Base-by-base conservation (phyloP, 345 rosid genomes). In the Linum tenue region DNA sequence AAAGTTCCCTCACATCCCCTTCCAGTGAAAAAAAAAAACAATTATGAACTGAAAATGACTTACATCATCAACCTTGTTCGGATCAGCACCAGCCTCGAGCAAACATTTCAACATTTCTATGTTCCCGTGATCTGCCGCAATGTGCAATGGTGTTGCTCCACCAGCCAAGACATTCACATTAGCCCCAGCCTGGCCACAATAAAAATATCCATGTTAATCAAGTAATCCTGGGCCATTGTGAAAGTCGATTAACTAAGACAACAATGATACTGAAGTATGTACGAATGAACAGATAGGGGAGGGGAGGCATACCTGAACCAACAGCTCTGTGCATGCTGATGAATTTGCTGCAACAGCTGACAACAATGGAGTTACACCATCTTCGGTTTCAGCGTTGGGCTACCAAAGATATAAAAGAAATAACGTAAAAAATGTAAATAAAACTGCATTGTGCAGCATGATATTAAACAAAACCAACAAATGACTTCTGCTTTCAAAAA, bases 271-370 rank as follows among this genome's bases (percentile, higher is more conserved):
- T 36, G 41, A 68, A 50, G 37, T 42, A 57, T 7, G 59, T 17
- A 37, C 12, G 40, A 7, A 15, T 43, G 43, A 35, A 14, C n/a
- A 35, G 36, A 44, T 6, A 31, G n/a, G 4, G 37, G 10, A 4
- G 31, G 7, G 3, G 0, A 3, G 0, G n/a, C 39, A 36, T 59
- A 89, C 98, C 98, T 92, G 83, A 73, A 90, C 77, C 64, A 92
- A 72, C 67, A 82, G 78, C 66, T 90, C 96, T 67, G 83, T 67
- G 80, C 96, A 86, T 55, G 87, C 71, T 39, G 85, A 69, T 68
- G 98, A 92, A 75, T 85, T 85, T 3, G 98, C 98, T 39, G 98
- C 98, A 0, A 92, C 97, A 22, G 97, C 83, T 51, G 98, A 90
- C 78, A 92, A 70, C 57, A 92, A 56, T 5, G 97, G 97, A 8